A percentile compares a stretch with the other conserved stretches of the same genome.
Conservation (phyloP, 306 rosid species). For the Urtica urens region DNA sequence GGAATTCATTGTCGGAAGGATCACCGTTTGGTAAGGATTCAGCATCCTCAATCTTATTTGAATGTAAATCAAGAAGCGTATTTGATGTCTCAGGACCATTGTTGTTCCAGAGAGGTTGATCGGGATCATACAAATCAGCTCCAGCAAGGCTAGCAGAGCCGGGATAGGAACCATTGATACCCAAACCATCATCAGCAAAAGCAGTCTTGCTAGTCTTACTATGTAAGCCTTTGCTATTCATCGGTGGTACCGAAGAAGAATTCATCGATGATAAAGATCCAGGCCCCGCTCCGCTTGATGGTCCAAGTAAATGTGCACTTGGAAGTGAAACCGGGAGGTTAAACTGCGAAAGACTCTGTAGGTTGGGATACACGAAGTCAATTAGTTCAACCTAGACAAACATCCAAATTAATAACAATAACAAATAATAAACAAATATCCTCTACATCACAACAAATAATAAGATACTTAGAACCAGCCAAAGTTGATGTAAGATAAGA, state of each 20-base stretch:
- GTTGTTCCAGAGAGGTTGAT: conserved; percentile 97
- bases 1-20: conserved; percentile 45
- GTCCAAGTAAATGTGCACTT: conserved; percentile 64
- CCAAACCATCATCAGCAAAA: conserved; percentile 52
- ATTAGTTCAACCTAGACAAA: conserved; percentile 15
- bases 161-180: conserved; percentile 53
- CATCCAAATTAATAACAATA: conserved; percentile 1
- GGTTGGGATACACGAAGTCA: conserved; percentile 19
- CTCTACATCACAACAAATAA: too few relatives aligned
- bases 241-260: conserved; percentile 45
- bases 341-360: conserved; percentile 91
- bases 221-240: conserved; percentile 54
- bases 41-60: conserved; percentile 62
- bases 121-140: conserved; percentile 95
- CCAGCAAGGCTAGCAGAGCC: conserved; percentile 53
- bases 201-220: conserved; percentile 49
- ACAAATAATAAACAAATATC: too few relatives aligned
- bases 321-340: conserved; percentile 94
- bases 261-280: conserved; percentile 59
- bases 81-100: conserved; percentile 59
- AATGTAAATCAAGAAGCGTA: conserved; percentile 41
- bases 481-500: neutral
- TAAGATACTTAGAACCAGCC: too few relatives aligned
- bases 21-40: conserved; percentile 47
- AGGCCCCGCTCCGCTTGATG: conserved; percentile 41